phyloP scores from a whole-genome alignment of 2,329 filamentous ascomycete species.

The Xylariaceae sp. region DNA sequence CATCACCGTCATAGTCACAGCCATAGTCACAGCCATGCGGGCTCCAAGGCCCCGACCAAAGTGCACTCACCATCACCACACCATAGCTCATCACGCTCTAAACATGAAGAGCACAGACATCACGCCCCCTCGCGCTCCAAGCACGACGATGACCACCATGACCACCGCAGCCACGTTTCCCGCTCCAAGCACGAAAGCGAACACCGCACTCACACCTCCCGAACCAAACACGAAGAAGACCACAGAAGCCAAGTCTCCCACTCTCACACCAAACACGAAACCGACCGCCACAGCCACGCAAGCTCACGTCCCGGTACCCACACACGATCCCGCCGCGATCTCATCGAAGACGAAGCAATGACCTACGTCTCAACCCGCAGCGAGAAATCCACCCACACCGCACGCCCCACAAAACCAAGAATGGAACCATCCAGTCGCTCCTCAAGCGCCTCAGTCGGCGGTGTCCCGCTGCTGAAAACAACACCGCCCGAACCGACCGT shows the following conservation, averaged over 20 bases:
- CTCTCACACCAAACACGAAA: not conserved
- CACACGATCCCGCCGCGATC: conserved; percentile 22
- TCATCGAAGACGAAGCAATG: conserved; percentile 36
- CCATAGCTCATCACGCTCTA: no score
- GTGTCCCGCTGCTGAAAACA: conserved; percentile 38
- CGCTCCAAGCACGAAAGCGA: conserved; percentile 6
- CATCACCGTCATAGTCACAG: not conserved
- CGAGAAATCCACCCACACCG: conserved; percentile 35
- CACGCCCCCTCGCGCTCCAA: no score
- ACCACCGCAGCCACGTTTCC: conserved; percentile 14
- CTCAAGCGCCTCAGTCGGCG: conserved; percentile 30
- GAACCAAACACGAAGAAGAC: conserved; percentile 8
- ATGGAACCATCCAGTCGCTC: conserved; percentile 22
- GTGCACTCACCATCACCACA: not conserved
- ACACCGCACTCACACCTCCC: conserved; percentile 14
- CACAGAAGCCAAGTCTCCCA: conserved; percentile 13
- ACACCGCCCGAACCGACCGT: no score
- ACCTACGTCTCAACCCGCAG: conserved; percentile 41
- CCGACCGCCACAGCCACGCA: conserved; percentile 19
- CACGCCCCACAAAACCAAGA: conserved; percentile 25
- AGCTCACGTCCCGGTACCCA: conserved; percentile 20
- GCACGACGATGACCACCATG: not conserved
- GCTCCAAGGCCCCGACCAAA: not conserved
- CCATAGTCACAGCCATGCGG: not conserved
- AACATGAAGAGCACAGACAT: no score